A percentile compares a stretch with the other conserved stretches of the same genome.
These are phyloP conservation scores for Lunasporangiospora selenospora DNA, from an alignment of 192 early-diverging fungal genomes.

Conservation along the genomic window DNA sequence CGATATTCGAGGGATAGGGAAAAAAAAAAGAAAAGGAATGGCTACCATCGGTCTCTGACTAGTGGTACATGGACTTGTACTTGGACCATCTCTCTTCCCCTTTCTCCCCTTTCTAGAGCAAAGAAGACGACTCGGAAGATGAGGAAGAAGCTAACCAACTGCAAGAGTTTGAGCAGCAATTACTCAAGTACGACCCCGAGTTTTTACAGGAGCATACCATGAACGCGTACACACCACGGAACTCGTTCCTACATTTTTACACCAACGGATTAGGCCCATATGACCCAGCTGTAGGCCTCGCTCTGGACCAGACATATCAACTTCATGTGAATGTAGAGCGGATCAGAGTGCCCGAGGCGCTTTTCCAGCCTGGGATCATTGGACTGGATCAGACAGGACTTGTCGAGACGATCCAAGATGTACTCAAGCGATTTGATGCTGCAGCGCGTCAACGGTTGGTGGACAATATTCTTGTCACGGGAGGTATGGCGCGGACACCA, in stretches of 20 bases:
- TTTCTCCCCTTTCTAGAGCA: constrained; percentile 51
- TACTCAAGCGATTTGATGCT: constrained; percentile 63
- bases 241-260: constrained; percentile 78
- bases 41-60: no score
- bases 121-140: constrained; percentile 83
- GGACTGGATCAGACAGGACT: constrained; percentile 92
- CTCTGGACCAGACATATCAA: constrained; percentile 73
- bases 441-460: constrained; percentile 53
- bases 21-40: no score
- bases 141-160: constrained; percentile 75
- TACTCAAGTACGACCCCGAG: constrained; percentile 75
- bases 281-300: constrained; percentile 62
- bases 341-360: constrained; percentile 84
- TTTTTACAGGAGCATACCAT: constrained; percentile 78
- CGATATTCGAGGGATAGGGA: no score
- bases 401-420: constrained; percentile 75
- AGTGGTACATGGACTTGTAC: no score
- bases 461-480: constrained; percentile 81
- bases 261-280: constrained; percentile 65
- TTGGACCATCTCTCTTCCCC: not conserved
- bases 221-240: constrained; percentile 67
- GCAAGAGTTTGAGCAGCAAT: constrained; percentile 71
- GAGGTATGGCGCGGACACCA: constrained; percentile 71
- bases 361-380: constrained; percentile 89
- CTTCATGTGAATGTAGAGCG: constrained; percentile 93